phyloP scores from a whole-genome alignment of 352 stramenopile species.

The Blastocystis sp. region DNA sequence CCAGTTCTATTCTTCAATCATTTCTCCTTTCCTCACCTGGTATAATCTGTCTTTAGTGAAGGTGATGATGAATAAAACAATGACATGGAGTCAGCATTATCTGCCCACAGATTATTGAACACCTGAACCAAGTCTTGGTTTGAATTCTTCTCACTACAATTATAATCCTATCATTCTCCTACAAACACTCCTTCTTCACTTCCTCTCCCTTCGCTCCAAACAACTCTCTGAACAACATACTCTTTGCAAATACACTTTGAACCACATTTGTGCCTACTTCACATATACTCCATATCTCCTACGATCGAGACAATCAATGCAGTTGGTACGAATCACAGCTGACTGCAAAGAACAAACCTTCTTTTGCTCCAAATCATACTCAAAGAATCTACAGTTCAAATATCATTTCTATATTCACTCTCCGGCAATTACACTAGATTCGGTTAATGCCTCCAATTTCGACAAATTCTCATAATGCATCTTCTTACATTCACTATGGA shows the following conservation, averaged over 20 bases:
- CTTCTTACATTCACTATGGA: conserved; percentile 89
- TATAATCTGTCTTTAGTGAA: conserved; percentile 92
- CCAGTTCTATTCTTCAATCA: conserved; percentile 75
- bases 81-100: conserved; percentile 90
- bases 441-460: conserved; percentile 79
- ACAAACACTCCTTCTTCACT: conserved; percentile 70
- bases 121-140: conserved; percentile 74
- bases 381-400: conserved; percentile 76
- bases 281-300: background rate
- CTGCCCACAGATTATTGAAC: conserved; percentile 86
- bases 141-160: background rate
- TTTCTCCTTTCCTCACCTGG: conserved; percentile 70
- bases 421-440: background rate
- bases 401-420: conserved; percentile 80
- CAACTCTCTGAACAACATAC: conserved; percentile 81
- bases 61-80: conserved; percentile 87
- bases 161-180: background rate
- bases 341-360: conserved; percentile 76
- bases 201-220: conserved; percentile 72
- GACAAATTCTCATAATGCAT: conserved; percentile 86
- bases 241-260: conserved; percentile 86
- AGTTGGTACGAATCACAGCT: conserved; percentile 91
- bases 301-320: conserved; percentile 95
- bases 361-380: conserved; percentile 68
- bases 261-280: conserved; percentile 85